Evolutionary conservation across 441 rosid genomes (phyloP).

Genomic region (Adansonia madagascariensis): DNA sequence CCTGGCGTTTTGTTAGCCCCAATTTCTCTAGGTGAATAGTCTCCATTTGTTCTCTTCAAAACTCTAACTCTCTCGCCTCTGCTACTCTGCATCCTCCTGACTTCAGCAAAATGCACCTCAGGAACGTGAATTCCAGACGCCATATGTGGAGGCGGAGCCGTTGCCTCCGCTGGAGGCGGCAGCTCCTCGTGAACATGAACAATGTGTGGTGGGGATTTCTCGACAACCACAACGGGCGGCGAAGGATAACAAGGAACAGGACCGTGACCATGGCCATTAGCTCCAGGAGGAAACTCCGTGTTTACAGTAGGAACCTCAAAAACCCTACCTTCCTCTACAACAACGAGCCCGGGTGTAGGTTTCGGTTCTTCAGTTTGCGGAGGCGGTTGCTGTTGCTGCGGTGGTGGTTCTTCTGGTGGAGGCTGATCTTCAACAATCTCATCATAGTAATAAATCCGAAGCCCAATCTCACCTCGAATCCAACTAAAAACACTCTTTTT

Average conservation of each 20-base stretch:
- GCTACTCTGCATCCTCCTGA: conserved; percentile 68
- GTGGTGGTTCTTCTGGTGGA: conserved; percentile 31
- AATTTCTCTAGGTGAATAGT: conserved; percentile 70
- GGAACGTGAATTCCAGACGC: neutral
- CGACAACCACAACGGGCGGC: conserved; percentile 56
- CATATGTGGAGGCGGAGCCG: neutral
- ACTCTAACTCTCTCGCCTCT: conserved; percentile 59
- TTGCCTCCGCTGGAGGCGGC: conserved; percentile 20
- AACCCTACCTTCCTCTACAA: conserved; percentile 58
- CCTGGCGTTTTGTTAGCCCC: conserved; percentile 30
- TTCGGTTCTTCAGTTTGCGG: no score
- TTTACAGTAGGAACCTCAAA: conserved; percentile 46
- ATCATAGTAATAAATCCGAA: conserved; percentile 71
- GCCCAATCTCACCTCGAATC: conserved; percentile 79
- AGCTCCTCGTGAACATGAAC: conserved; percentile 40
- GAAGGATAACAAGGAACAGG: conserved; percentile 30
- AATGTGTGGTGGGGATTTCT: conserved; percentile 59
- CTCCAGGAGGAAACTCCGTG: conserved; percentile 31
- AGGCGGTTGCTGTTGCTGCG: conserved; percentile 37
- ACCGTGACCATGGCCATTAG: conserved; percentile 17
- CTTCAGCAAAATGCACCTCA: conserved; percentile 40
- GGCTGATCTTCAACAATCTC: conserved; percentile 46
- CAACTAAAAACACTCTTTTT: conserved; percentile 89
- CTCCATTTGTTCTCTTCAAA: conserved; percentile 57
- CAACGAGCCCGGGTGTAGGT: conserved; percentile 37